These are phyloP conservation scores for Scytalidium lignicola DNA, from an alignment of 2,329 filamentous ascomycete species.

Conservation along the genomic window DNA sequence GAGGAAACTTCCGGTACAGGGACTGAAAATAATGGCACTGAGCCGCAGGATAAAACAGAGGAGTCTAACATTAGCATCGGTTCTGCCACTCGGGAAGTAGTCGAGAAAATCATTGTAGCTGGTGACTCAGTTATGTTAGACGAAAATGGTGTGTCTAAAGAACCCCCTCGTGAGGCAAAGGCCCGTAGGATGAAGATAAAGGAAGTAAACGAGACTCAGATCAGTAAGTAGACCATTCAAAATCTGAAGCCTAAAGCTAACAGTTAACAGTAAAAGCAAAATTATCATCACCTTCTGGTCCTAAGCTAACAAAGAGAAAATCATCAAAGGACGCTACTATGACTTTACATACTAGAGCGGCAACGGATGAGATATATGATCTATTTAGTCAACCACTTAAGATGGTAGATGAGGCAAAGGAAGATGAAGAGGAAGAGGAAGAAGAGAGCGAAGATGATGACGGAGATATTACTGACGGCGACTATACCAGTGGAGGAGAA, in stretches of 20 bases:
- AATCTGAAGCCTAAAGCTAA: conserved; percentile 24
- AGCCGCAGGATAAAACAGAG: conserved; percentile 7
- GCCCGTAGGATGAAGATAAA: conserved; percentile 71
- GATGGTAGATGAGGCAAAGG: conserved; percentile 25
- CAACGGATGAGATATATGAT: conserved; percentile 95
- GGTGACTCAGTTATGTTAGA: conserved; percentile 41
- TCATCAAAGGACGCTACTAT: conserved; percentile 78
- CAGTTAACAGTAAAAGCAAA: conserved; percentile 74
- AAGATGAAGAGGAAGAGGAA: conserved; percentile 40
- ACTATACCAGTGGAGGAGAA: conserved; percentile 81
- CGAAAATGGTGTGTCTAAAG: conserved; percentile 52
- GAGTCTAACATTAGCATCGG: conserved; percentile 12
- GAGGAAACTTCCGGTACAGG: conserved; percentile 11
- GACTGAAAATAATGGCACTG: conserved; percentile 1
- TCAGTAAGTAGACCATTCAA: conserved; percentile 58
- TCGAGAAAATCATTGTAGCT: conserved; percentile 29
- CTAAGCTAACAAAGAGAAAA: conserved; percentile 70
- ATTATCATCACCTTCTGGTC: conserved; percentile 80
- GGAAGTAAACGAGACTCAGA: conserved; percentile 88
- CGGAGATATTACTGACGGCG: conserved; percentile 56
- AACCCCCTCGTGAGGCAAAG: conserved; percentile 41
- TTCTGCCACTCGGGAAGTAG: conserved; percentile 20
- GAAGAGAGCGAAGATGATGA: conserved; percentile 54
- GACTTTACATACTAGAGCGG: conserved; percentile 92
- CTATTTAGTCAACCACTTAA: conserved; percentile 86